phyloP scores from a whole-genome alignment of 208 protist genomes.

The Leishmania gerbilli region DNA sequence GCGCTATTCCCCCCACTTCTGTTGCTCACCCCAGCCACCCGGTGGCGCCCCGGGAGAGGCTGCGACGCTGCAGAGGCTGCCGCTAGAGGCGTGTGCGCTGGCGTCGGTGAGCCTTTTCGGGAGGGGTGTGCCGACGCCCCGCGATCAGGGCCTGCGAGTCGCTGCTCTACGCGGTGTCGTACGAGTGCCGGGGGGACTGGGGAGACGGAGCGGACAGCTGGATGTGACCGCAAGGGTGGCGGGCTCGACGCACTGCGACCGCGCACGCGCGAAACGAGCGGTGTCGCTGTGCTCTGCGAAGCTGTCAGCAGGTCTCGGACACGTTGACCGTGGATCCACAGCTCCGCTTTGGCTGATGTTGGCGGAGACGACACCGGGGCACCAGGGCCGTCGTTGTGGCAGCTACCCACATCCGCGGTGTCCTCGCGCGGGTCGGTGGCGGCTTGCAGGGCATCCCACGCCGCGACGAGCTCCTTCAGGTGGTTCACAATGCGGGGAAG shows the following conservation, averaged over 20 bases:
- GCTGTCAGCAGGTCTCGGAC: constrained; percentile 26
- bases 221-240: not conserved
- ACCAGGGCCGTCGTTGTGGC: not conserved
- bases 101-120: constrained; percentile 1
- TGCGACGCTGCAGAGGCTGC: not conserved
- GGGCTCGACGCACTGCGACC: not conserved
- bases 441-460: constrained; percentile 51
- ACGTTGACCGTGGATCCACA: constrained; percentile 28
- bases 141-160: not conserved
- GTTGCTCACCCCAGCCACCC: not conserved
- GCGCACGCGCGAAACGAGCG: constrained; percentile 1
- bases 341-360: constrained; percentile 14
- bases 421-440: constrained; percentile 15
- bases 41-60: not conserved
- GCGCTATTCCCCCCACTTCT: not conserved
- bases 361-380: not conserved
- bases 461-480: constrained; percentile 36
- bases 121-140: not conserved
- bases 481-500: constrained; percentile 58
- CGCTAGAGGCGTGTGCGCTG: not conserved
- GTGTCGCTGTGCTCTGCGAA: not conserved
- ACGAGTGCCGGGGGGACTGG: not conserved
- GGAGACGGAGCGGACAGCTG: not conserved
- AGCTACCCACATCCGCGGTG: constrained; percentile 4
- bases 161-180: not conserved